These are phyloP conservation scores for Hibiscus mutabilis DNA, from an alignment of 345 rosid genomes.

Conservation along the genomic window DNA sequence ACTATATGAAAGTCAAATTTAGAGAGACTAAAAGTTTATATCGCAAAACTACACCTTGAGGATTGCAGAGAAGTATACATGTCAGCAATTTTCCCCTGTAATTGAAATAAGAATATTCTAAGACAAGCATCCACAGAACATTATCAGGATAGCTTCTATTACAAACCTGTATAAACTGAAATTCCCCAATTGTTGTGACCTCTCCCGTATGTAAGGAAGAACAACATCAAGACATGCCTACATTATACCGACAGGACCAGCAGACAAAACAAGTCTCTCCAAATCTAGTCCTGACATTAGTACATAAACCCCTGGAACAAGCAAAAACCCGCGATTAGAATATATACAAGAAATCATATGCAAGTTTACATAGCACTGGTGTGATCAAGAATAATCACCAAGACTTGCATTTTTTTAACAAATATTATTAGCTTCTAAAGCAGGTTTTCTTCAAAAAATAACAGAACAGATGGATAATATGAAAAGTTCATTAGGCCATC, in stretches of 20 bases:
- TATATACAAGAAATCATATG: neutral
- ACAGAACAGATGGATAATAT: constrained; percentile 1
- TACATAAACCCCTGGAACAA: constrained; percentile 71
- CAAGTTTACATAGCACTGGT: neutral
- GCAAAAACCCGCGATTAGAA: neutral
- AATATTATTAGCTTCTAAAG: neutral
- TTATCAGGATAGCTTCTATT: neutral
- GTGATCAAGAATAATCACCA: neutral
- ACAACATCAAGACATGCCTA: constrained; percentile 90
- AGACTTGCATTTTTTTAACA: neutral
- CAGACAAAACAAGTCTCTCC: constrained; percentile 89
- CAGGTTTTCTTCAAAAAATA: neutral
- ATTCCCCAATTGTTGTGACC: constrained; percentile 84
- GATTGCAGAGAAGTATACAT: constrained; percentile 88
- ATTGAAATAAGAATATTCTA: constrained; percentile 6
- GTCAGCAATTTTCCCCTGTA: constrained; percentile 91
- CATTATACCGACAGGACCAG: constrained; percentile 95
- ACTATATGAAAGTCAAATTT: neutral
- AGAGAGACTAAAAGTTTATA: neutral
- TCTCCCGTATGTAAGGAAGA: constrained; percentile 78
- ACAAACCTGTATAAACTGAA: constrained; percentile 85
- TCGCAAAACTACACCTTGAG: neutral
- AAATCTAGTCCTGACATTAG: constrained; percentile 96
- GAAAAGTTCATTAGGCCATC: neutral
- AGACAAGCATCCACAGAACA: neutral